phyloP scores from a whole-genome alignment of 1,139 yeast species.

The Blastobotrys indianensis region DNA sequence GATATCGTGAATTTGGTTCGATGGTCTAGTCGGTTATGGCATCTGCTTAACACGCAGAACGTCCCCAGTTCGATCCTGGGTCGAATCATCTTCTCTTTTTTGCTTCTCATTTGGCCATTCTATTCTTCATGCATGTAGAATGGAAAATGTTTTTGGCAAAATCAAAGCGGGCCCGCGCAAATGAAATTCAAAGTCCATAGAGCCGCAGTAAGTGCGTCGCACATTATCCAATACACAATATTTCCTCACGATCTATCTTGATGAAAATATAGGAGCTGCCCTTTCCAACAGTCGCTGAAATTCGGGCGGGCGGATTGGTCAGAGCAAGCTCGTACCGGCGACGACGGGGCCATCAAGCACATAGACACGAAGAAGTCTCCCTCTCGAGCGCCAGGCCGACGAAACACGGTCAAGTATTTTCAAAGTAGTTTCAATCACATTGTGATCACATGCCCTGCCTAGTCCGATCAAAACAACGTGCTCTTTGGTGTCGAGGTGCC shows the following conservation, averaged over 20 bases:
- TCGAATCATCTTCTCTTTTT: conserved; percentile 55
- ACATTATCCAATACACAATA: no score
- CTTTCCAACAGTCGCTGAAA: no score
- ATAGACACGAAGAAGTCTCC: neutral
- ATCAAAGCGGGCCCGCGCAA: no score
- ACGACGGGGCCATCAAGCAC: conserved; percentile 5
- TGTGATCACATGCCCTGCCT: neutral
- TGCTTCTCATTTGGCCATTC: no score
- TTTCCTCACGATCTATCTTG: no score
- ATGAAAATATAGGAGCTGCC: no score
- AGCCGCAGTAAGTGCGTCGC: no score
- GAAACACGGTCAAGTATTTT: neutral
- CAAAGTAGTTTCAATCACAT: neutral
- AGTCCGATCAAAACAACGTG: conserved; percentile 2
- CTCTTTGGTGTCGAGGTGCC: neutral
- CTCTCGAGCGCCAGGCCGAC: neutral
- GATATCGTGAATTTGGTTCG: conserved; percentile 39
- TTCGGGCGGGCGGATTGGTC: no score
- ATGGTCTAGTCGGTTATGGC: conserved; percentile 99
- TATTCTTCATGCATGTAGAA: no score
- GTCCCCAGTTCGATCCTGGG: conserved; percentile 99
- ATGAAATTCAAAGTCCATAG: no score
- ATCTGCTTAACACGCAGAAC: conserved; percentile 99
- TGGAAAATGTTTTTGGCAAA: no score
- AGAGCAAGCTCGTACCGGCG: neutral